phyloP scores from a whole-genome alignment of 805 yeast species.

The Metschnikowia baotianmanensis region DNA sequence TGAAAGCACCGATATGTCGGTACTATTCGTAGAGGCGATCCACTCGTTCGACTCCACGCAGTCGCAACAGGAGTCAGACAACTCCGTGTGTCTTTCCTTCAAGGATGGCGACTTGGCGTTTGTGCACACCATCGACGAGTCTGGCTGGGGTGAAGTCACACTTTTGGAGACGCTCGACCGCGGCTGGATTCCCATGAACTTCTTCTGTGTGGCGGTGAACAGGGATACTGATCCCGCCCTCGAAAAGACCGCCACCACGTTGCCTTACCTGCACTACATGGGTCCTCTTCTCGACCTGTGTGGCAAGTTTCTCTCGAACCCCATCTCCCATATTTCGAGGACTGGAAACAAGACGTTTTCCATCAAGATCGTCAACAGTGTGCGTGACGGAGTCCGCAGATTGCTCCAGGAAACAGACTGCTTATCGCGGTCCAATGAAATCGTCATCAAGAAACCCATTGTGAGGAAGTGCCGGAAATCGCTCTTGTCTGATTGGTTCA shows the following conservation, averaged over 20 bases:
- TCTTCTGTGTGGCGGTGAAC: slow-evolving; percentile 51
- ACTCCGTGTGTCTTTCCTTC: slow-evolving; percentile 72
- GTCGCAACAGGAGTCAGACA: slow-evolving; percentile 61
- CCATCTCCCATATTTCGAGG: slow-evolving; percentile 48
- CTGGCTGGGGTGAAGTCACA: slow-evolving; percentile 89
- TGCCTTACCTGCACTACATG: slow-evolving; percentile 40
- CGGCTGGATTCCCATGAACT: slow-evolving; percentile 88
- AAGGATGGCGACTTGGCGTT: slow-evolving; percentile 68
- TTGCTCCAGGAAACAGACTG: slow-evolving; percentile 68
- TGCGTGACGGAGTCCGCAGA: slow-evolving; percentile 69
- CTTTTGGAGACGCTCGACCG: slow-evolving; percentile 57
- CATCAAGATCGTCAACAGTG: slow-evolving; percentile 55
- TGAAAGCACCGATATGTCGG: slow-evolving; percentile 47
- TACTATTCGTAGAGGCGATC: slow-evolving; percentile 54
- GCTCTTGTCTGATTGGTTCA: slow-evolving; percentile 75
- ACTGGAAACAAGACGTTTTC: slow-evolving; percentile 51
- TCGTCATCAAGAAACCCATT: slow-evolving; percentile 60
- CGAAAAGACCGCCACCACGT: slow-evolving; percentile 23
- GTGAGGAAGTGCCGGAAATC: slow-evolving; percentile 66
- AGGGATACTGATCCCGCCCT: slow-evolving; percentile 24
- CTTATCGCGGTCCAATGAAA: slow-evolving; percentile 68
- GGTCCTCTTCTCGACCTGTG: slow-evolving; percentile 56
- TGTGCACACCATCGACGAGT: slow-evolving; percentile 73
- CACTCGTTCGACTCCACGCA: slow-evolving; percentile 59
- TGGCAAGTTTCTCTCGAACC: slow-evolving; percentile 64